Conservation (phyloP, 225 moss, liverwort and hornwort genomes). For the Pleurozium schreberi region DNA sequence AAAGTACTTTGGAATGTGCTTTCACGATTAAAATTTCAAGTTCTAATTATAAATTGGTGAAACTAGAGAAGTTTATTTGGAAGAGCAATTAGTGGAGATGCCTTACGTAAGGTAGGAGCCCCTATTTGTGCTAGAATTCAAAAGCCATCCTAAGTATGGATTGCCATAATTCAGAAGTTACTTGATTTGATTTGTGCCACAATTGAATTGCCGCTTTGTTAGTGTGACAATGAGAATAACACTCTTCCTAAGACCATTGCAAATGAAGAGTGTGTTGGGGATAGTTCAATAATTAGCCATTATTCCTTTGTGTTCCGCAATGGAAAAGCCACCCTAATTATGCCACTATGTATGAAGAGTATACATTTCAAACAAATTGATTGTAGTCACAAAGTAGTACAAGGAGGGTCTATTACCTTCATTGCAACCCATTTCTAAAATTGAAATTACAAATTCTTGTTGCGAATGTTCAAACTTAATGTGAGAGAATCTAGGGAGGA, state of each 20-base stretch:
- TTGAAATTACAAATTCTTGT: background rate
- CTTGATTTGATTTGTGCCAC: background rate
- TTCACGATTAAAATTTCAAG: background rate
- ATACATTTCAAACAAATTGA: background rate
- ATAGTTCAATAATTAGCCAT: no score
- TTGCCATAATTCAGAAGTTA: background rate
- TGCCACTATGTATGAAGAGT: background rate
- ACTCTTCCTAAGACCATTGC: background rate
- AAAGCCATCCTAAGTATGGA: background rate
- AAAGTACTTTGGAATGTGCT: no score
- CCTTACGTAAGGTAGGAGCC: rapidly evolving
- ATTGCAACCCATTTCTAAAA: background rate
- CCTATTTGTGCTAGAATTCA: background rate
- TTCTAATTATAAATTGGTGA: background rate
- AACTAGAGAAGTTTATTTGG: background rate
- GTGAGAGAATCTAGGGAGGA: rapidly evolving
- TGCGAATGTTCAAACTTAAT: background rate
- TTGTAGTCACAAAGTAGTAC: background rate
- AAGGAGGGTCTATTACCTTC: rapidly evolving
- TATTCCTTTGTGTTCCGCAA: rapidly evolving
- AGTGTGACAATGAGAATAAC: background rate
- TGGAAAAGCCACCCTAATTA: rapidly evolving
- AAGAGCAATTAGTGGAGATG: background rate
- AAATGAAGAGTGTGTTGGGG: no score
- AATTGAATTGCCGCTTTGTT: rapidly evolving